Percentiles rank a stretch among this genome's conserved stretches.
Conservation (phyloP, 257 asterid species). For the Ocimum tenuiflorum region DNA sequence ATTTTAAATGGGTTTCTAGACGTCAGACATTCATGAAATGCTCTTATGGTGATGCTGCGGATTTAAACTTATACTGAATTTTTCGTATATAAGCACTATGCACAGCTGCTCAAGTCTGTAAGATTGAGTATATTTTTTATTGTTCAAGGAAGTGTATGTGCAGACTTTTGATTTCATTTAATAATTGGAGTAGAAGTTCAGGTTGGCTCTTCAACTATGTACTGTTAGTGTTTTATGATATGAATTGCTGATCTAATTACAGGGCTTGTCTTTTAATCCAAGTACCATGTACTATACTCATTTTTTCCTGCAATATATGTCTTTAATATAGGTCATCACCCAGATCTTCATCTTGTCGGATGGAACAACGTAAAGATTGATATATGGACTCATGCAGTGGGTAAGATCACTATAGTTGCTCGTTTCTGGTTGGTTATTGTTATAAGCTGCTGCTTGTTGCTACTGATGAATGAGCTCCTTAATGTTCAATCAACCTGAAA, state of each 20-base stretch:
- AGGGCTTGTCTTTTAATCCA: neutral
- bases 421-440: neutral
- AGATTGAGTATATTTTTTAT: neutral
- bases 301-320: conserved; percentile 4
- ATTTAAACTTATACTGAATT: neutral
- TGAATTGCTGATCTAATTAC: neutral
- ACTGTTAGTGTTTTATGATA: neutral
- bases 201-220: neutral
- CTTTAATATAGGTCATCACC: conserved; percentile 71
- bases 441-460: neutral
- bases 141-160: neutral
- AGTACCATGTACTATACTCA: neutral
- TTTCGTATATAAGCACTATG: neutral
- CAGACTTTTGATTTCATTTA: neutral
- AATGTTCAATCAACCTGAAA: neutral
- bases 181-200: neutral
- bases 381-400: conserved; percentile 91
- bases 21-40: neutral
- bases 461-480: neutral
- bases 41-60: neutral
- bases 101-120: neutral
- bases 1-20: neutral
- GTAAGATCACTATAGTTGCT: conserved; percentile 32
- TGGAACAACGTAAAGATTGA: conserved; percentile 90
- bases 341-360: conserved; percentile 95